These are phyloP conservation scores for Podospora pseudocomata DNA, from an alignment of 495 filamentous ascomycete species.

Conservation along the genomic window DNA sequence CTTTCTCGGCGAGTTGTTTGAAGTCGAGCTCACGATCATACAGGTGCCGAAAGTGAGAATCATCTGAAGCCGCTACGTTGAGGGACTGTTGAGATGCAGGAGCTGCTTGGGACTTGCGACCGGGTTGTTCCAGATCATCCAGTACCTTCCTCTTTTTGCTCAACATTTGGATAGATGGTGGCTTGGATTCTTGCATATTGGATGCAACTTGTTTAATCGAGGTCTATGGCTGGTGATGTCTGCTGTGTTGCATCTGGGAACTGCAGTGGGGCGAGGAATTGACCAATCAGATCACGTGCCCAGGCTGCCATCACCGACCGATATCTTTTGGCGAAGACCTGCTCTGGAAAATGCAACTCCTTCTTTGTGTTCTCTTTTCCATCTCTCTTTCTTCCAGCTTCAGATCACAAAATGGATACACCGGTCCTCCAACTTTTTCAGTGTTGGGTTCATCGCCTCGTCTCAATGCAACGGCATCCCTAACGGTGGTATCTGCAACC, in stretches of 20 bases:
- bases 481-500: not conserved
- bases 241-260: not conserved
- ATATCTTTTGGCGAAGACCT: not conserved
- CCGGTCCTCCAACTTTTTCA: not conserved
- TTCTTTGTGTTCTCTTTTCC: not conserved
- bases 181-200: not conserved
- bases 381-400: not conserved
- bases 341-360: not conserved
- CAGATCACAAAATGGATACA: not conserved
- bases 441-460: not conserved
- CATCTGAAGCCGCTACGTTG: constrained; percentile 17
- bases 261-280: not conserved
- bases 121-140: constrained; percentile 8
- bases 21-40: constrained; percentile 38
- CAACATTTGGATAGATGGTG: constrained; percentile 13
- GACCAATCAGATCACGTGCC: not conserved
- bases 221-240: not conserved
- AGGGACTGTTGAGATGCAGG: not conserved
- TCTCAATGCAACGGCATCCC: not conserved
- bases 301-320: not conserved
- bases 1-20: constrained; percentile 30
- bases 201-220: not conserved
- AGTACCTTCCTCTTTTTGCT: constrained; percentile 27
- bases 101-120: not conserved
- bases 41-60: constrained; percentile 36